A percentile compares a stretch with the other conserved stretches of the same genome.
Evolutionary conservation across 495 filamentous ascomycete genomes (phyloP).

Genomic region (Cercophora scortea): DNA sequence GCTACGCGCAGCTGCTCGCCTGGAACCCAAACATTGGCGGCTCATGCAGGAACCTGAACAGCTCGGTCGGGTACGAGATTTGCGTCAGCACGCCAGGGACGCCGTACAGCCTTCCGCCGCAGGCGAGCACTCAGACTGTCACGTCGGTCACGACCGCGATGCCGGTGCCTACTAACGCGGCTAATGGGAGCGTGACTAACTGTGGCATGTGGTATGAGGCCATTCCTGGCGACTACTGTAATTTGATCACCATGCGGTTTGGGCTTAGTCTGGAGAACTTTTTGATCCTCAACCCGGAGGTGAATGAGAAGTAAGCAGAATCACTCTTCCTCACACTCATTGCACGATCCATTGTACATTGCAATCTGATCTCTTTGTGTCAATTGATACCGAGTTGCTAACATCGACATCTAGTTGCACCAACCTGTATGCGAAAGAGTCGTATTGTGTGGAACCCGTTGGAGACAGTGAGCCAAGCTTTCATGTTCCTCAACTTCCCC

Average conservation of each 20-base stretch:
- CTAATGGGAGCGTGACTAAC: not conserved
- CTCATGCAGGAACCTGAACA: conserved; percentile 1
- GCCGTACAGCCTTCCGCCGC: not conserved
- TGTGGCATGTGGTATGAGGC: conserved; percentile 18
- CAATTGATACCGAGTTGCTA: too few species aligned
- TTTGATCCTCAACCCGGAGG: conserved; percentile 17
- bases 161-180: not conserved
- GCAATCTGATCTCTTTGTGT: too few species aligned
- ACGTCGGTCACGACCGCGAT: not conserved
- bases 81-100: conserved; percentile 1
- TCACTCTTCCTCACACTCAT: too few species aligned
- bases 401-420: conserved; percentile 12
- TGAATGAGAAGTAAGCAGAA: conserved; percentile 13
- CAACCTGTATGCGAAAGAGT: conserved; percentile 16
- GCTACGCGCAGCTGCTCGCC: conserved; percentile 4
- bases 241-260: conserved; percentile 15
- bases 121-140: not conserved
- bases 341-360: too few species aligned
- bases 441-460: conserved; percentile 22
- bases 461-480: conserved; percentile 10
- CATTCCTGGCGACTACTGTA: conserved; percentile 21
- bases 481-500: too few species aligned
- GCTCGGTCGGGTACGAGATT: conserved; percentile 5
- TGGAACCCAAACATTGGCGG: conserved; percentile 7
- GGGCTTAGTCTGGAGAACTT: conserved; percentile 21